Evolutionary conservation across 1,284 basidiomycete genomes (phyloP).

Genomic region (Cutaneotrichosporon sp.): DNA sequence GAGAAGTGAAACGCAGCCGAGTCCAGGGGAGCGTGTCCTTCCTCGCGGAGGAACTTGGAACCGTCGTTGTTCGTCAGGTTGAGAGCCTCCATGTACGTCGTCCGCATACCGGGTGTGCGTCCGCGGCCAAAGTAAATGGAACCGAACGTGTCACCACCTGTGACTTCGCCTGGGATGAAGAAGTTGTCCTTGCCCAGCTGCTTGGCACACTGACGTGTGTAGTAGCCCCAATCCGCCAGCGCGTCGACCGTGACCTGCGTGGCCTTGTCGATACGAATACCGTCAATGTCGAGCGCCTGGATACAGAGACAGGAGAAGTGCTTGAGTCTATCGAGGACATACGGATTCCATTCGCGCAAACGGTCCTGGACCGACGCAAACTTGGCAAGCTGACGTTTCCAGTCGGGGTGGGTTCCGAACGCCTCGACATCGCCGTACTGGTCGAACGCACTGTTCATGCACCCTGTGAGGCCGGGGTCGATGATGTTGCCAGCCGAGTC

Average conservation of each 20-base stretch:
- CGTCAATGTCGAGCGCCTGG: conserved; percentile 81
- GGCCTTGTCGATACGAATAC: conserved; percentile 89
- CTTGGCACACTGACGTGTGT: conserved; percentile 69
- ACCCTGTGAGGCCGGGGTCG: conserved; percentile 63
- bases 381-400: conserved; percentile 86
- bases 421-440: conserved; percentile 93
- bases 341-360: conserved; percentile 79
- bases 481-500: conserved; percentile 67
- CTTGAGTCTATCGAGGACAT: conserved; percentile 71
- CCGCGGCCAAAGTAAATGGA: conserved; percentile 83
- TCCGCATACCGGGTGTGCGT: conserved; percentile 64
- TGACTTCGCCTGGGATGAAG: conserved; percentile 85
- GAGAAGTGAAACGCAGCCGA: conserved; percentile 86
- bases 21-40: conserved; percentile 66
- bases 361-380: conserved; percentile 93
- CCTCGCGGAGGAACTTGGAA: conserved; percentile 75
- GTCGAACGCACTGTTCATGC: conserved; percentile 78
- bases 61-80: conserved; percentile 59
- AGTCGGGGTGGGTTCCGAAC: conserved; percentile 78
- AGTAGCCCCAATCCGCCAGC: conserved; percentile 69
- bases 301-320: conserved; percentile 79
- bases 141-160: conserved; percentile 88
- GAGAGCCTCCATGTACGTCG: conserved; percentile 65
- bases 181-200: conserved; percentile 77
- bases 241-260: conserved; percentile 84